Conservation (phyloP, 495 filamentous ascomycete genomes). For the Talaromyces wortmannii region DNA sequence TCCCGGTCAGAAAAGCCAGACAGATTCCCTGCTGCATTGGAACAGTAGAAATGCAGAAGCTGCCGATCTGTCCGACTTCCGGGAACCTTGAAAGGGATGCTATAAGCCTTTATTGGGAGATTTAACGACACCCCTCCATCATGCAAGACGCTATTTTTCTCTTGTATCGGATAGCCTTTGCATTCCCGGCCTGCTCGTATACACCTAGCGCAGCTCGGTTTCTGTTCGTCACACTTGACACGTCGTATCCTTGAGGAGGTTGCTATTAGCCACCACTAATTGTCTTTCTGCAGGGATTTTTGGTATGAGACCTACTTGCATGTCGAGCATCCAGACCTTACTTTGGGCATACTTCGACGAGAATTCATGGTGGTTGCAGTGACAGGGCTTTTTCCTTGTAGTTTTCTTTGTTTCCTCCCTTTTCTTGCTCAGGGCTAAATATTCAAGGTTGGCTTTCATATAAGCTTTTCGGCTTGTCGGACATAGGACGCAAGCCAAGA, state of each 20-base stretch:
- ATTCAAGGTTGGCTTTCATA: too few relatives aligned
- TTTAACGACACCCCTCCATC: not conserved
- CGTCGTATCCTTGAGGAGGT: constrained; percentile 17
- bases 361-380: not conserved
- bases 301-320: constrained; percentile 16
- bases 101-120: constrained; percentile 14
- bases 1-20: constrained; percentile 30
- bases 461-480: too few relatives aligned
- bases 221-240: constrained; percentile 38
- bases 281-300: not conserved
- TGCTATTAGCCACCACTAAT: constrained; percentile 4
- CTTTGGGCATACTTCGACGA: constrained; percentile 17
- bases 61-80: constrained; percentile 26
- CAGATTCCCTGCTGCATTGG: constrained; percentile 20
- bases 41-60: constrained; percentile 28
- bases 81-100: constrained; percentile 27
- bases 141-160: not conserved
- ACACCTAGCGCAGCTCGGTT: constrained; percentile 29
- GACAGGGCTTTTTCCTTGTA: too few relatives aligned
- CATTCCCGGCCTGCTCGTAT: constrained; percentile 24
- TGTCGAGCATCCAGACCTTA: constrained; percentile 14
- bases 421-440: too few relatives aligned
- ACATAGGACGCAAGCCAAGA: too few relatives aligned
- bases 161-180: constrained; percentile 23
- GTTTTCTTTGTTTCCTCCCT: too few relatives aligned